phyloP scores from a whole-genome alignment of 2,329 filamentous ascomycete species.

The Trichoderma aggressivum region DNA sequence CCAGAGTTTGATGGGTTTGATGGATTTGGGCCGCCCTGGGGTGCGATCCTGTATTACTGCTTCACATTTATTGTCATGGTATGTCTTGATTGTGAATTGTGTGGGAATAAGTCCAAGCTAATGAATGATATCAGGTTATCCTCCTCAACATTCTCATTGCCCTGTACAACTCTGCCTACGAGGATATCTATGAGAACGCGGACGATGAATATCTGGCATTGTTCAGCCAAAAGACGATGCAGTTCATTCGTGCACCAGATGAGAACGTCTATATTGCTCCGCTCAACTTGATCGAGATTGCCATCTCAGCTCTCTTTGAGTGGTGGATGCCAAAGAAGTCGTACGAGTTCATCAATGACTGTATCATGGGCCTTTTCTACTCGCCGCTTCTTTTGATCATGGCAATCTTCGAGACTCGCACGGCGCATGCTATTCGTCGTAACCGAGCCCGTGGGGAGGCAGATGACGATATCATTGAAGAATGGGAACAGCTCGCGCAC shows the following conservation, averaged over 20 bases:
- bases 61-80: constrained; percentile 98
- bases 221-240: constrained; percentile 91
- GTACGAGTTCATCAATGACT: constrained; percentile 83
- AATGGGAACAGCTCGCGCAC: constrained; percentile 82
- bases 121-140: constrained; percentile 48
- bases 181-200: constrained; percentile 90
- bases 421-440: constrained; percentile 62
- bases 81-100: constrained; percentile 24
- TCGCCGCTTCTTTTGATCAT: constrained; percentile 77
- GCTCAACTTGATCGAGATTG: constrained; percentile 88
- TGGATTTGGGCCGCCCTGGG: constrained; percentile 86
- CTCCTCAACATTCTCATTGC: constrained; percentile 95
- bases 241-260: constrained; percentile 93
- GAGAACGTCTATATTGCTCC: constrained; percentile 98
- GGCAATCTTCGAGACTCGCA: constrained; percentile 65
- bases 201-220: constrained; percentile 94
- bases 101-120: background rate
- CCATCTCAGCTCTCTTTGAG: constrained; percentile 76
- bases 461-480: constrained; percentile 83
- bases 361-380: constrained; percentile 83
- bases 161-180: constrained; percentile 93
- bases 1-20: constrained; percentile 90
- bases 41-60: constrained; percentile 92
- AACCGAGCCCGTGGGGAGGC: constrained; percentile 80
- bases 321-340: constrained; percentile 81